Base-by-base conservation (phyloP, 2,329 filamentous ascomycete genomes). In the Penicillium sp. region DNA sequence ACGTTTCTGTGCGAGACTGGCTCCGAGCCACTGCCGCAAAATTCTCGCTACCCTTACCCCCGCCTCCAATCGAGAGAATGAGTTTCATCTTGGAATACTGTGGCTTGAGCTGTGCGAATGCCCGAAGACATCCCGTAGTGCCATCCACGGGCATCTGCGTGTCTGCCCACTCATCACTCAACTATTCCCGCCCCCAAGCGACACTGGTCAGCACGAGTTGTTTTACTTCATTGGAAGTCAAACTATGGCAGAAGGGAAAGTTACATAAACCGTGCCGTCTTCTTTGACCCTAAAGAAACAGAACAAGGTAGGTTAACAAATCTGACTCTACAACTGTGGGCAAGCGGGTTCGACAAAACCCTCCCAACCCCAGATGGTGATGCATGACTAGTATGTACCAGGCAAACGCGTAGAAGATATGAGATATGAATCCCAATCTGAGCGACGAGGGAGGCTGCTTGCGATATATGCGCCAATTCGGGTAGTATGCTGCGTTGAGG, bases 401-500 rank as follows among this genome's bases (percentile, higher is more conserved):
- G 62, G 91, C 91, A 84, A 91, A 93, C 13, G 91, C 90, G 73
- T 94, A 94, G 77, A 93, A 93, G 29, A 93, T 87, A 72, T 92
- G 90, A 67, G 90, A 93, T 70, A 94, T 88, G 70, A 90, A 91
- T 67, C 86, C 86, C 75, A 92, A 87, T 73, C 91, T 91, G 71
- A 94, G 80, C 59, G 87, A 87, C 1, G 87, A 90, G 0, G 91
- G 91, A 17, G 90, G 90, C 69, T 91, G 87, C 66, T 89, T 86
- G 60, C 85, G 83, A 77, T 93, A 92, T 67, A 92, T 86, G 62
- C 88, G 83, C 79, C 87, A 88, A 77, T 92, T 94, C n/a, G 91
- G 90, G 75, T 92, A 95, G 79, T 94, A 95, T 19, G 92, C 90
- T 23, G 89, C 91, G 76, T 95, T 95, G 71, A 86, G 70, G 68